Percentiles rank a stretch among this genome's conserved stretches.
These are phyloP conservation scores for Penicillium salamii DNA, from an alignment of 495 filamentous ascomycete species.

Conservation along the genomic window DNA sequence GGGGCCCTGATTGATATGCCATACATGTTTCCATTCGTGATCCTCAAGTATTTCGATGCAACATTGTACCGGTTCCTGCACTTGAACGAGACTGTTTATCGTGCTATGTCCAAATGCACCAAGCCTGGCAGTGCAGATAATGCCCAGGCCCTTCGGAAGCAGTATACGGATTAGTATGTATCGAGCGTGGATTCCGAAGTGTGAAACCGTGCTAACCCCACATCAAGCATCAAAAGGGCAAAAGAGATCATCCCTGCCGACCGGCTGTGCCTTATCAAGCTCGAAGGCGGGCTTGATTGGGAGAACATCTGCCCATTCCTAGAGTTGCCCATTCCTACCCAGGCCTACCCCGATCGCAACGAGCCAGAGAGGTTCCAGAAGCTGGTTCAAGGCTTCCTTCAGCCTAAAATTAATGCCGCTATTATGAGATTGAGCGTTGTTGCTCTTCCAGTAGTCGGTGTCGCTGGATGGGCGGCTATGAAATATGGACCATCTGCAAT, in stretches of 20 bases:
- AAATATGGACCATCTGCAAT: constrained; percentile 10
- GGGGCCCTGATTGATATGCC: background rate
- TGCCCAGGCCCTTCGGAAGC: constrained; percentile 1
- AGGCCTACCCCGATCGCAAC: constrained; percentile 22
- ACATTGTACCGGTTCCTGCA: constrained; percentile 13
- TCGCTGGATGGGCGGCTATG: constrained; percentile 11
- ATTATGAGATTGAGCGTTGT: constrained; percentile 10
- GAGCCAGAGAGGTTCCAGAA: constrained; percentile 24
- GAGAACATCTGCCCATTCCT: constrained; percentile 27
- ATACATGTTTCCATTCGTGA: constrained; percentile 14
- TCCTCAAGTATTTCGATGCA: constrained; percentile 23
- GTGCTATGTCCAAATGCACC: constrained; percentile 4
- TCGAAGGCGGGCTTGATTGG: constrained; percentile 24
- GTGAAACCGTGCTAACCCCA: background rate
- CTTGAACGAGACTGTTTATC: constrained; percentile 11
- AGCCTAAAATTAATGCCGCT: constrained; percentile 9
- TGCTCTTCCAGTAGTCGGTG: constrained; percentile 7
- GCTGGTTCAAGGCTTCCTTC: constrained; percentile 8
- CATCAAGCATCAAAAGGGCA: constrained; percentile 16
- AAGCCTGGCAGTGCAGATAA: constrained; percentile 1
- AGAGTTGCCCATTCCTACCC: constrained; percentile 17
- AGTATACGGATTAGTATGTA: constrained; percentile 23
- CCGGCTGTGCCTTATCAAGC: constrained; percentile 14
- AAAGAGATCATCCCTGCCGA: constrained; percentile 22
- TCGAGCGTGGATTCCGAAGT: background rate